Percentiles rank a stretch among this genome's conserved stretches.
phyloP scores from a whole-genome alignment of 768 basidiomycete genomes.

The Kwoniella europaea region DNA sequence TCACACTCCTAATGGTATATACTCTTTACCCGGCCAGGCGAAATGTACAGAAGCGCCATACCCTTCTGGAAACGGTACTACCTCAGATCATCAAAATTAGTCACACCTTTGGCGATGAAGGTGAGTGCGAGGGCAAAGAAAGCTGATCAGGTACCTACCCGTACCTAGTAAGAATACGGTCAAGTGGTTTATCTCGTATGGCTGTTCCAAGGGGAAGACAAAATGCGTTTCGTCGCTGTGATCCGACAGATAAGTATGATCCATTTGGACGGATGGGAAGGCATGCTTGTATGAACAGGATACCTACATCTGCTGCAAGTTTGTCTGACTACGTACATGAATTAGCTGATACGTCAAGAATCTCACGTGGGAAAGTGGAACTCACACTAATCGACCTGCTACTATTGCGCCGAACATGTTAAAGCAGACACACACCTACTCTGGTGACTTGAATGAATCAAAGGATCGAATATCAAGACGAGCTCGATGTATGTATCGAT shows the following conservation, averaged over 20 bases:
- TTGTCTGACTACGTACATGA: slow-evolving; percentile 50
- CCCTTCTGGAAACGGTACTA: slow-evolving; percentile 57
- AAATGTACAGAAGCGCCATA: slow-evolving; percentile 57
- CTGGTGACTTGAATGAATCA: not conserved
- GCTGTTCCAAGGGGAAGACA: slow-evolving; percentile 55
- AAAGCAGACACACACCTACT: not conserved
- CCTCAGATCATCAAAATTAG: too few relatives aligned
- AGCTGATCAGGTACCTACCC: slow-evolving; percentile 33
- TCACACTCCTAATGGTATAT: slow-evolving; percentile 54
- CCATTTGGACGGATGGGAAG: too few relatives aligned
- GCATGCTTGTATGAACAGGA: too few relatives aligned
- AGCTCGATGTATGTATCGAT: not conserved
- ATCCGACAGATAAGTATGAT: not conserved
- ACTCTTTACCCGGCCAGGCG: slow-evolving; percentile 54
- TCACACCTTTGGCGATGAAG: too few relatives aligned
- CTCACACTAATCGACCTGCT: slow-evolving; percentile 56
- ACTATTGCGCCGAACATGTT: slow-evolving; percentile 57
- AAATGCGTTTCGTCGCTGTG: slow-evolving; percentile 56
- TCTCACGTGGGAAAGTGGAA: not conserved
- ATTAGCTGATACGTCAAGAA: not conserved
- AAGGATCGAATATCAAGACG: not conserved
- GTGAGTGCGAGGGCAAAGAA: too few relatives aligned
- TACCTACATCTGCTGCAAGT: slow-evolving; percentile 55
- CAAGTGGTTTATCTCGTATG: slow-evolving; percentile 56
- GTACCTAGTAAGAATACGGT: slow-evolving; percentile 56